Percentiles rank a stretch among this genome's conserved stretches.
Evolutionary conservation across 1,284 basidiomycete species (phyloP).

Genomic region (Apiotrichum laibachii): DNA sequence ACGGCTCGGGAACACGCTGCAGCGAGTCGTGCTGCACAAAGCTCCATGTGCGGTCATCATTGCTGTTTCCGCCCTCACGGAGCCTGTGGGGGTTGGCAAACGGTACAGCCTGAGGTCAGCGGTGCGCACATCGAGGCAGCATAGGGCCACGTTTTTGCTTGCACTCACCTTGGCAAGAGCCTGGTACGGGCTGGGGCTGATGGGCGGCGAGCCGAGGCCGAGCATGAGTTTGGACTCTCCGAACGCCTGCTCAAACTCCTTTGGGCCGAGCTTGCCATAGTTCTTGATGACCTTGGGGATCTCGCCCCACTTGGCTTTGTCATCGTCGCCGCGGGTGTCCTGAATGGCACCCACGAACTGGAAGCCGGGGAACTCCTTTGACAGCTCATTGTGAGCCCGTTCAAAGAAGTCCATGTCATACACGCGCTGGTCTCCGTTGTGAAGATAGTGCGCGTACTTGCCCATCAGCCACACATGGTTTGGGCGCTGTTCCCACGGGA

Average conservation of each 20-base stretch:
- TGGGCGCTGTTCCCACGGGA: conserved; percentile 16
- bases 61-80: not conserved
- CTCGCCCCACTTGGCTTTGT: conserved; percentile 8
- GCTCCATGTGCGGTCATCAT: not conserved
- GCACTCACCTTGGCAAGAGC: conserved; percentile 7
- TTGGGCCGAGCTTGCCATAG: conserved; percentile 12
- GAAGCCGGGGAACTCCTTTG: conserved; percentile 26
- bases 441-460: conserved; percentile 28
- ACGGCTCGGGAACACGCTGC: conserved; percentile 11
- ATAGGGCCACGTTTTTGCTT: not conserved
- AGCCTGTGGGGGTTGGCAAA: conserved; percentile 5
- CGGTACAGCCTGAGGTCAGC: conserved; percentile 4
- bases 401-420: conserved; percentile 17
- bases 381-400: conserved; percentile 19
- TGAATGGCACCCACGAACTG: conserved; percentile 28
- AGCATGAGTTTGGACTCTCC: conserved; percentile 18
- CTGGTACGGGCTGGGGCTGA: conserved; percentile 22
- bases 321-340: conserved; percentile 20
- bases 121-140: too few relatives aligned
- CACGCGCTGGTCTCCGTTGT: conserved; percentile 12
- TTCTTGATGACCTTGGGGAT: conserved; percentile 18
- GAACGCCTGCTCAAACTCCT: conserved; percentile 19
- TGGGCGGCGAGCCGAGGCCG: conserved; percentile 23
- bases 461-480: conserved; percentile 28
- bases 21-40: conserved; percentile 10